Evolutionary conservation across 1,284 basidiomycete genomes (phyloP), one percentile per base, ranked within the genome.

Genomic region (Ceratobasidium sp.): DNA sequence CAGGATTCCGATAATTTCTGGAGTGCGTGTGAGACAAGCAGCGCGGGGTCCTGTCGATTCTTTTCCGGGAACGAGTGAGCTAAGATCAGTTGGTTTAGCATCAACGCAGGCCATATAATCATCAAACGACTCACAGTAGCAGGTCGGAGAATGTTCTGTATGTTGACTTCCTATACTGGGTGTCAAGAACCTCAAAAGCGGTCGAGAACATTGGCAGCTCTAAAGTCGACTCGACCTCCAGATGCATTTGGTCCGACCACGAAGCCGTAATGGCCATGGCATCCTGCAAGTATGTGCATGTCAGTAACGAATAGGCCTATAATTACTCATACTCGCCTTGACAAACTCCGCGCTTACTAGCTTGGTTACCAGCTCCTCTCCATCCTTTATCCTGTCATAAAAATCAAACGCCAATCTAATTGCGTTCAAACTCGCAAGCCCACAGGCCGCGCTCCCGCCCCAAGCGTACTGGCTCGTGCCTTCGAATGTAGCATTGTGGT

Each of bases 361-460:
- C 32, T 72, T 73, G 12, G 75, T 56, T 17, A 87, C 67, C 42
- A 86, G 73, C 62, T 71, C 72, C 35, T 76, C 76, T 27, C 77
- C 77, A 34, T 65, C 56, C 2, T 77, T 56, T 7, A 78, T 79
- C 12, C 73, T 75, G 29, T 74, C 71, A 60, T 80, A 80, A 56
- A 77, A 77, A n/a, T 73, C 53, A 25, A 86, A 80, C 27, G 82
- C 77, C 12, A 85, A 73, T 55, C 85, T 78, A 2, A 84, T 84
- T 72, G 86, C 87, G 75, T 89, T 89, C 74, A 89, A 75, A 1
- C 85, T 83, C 5, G 86, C 86, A 25, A 89, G 79, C n/a, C 87
- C 87, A 72, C 87, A 89, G 4, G 86, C 82, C 32, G 87, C 84
- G 34, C 78, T 76, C 0, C 81, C 80, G 10, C 76, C 76, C 5